Evolutionary conservation across 2,329 filamentous ascomycete species (phyloP), one percentile per base, ranked within the genome.

Genomic region (Didymella arachidicola): DNA sequence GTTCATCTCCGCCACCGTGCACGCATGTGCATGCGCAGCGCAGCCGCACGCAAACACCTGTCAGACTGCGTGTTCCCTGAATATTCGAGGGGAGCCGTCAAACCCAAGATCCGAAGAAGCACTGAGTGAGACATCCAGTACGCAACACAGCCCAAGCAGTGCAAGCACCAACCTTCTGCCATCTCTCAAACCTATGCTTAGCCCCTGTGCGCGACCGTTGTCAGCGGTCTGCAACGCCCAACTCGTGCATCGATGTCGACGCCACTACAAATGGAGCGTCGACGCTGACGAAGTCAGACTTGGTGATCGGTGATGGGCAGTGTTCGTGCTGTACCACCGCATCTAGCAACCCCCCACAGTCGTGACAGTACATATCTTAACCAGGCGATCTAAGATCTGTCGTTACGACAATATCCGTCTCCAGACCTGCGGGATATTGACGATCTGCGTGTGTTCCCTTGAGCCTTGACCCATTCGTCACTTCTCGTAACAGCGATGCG

Each of bases 401-500:
- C 16, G 56, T 53, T 53, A 50, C 56, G 26, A 41, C 44, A 58
- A 58, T 53, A 49, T 39, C 45, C 56, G 49, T 58, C 55, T 58
- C 55, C 49, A 27, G 12, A 6, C 0, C 7, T 11, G 7, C 22
- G 49, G 55, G 19, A 43, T 49, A 53, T 58, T 39, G 44, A 18
- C 34, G 44, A 53, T 48, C 38, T 11, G n/a, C 45, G 25, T 45
- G 50, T 58, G 32, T 42, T 8, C 32, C 46, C 14, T 10, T 25
- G 36, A 43, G 43, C 42, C 54, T 52, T 51, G 47, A 41, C 53
- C 22, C 45, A 38, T 10, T 39, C 12, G 34, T 18, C 18, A 12
- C 36, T 26, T 30, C 43, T 54, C 27, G 26, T 47, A 10, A 27
- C 44, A 22, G 16, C 34, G 18, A 36, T 32, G 27, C 27, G 18